A percentile compares a stretch with the other conserved stretches of the same genome.
phyloP scores from a whole-genome alignment of 108 stramenopile genomes.

The Poteriospumella lacustris region DNA sequence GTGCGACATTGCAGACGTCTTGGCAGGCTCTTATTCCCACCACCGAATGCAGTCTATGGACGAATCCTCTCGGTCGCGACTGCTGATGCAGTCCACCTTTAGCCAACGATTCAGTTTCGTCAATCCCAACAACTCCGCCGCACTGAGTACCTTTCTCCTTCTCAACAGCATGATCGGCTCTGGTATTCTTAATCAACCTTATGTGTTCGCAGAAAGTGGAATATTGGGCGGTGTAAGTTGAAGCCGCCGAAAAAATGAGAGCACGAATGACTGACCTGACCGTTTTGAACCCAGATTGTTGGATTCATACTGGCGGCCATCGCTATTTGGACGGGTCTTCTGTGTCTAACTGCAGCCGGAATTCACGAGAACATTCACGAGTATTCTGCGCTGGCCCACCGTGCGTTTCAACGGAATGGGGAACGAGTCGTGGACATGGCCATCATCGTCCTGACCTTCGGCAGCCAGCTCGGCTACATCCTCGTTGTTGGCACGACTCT shows the following conservation, averaged over 20 bases:
- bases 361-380: neutral
- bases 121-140: constrained; percentile 20
- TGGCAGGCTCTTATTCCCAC: too few species aligned
- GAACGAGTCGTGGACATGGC: constrained; percentile 14
- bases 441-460: constrained; percentile 34
- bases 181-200: constrained; percentile 37
- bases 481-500: constrained; percentile 32
- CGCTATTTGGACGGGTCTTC: constrained; percentile 33
- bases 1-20: too few species aligned
- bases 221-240: constrained; percentile 25
- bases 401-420: constrained; percentile 19
- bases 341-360: constrained; percentile 13
- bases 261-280: too few species aligned
- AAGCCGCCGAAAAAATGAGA: too few species aligned
- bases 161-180: constrained; percentile 41
- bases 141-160: constrained; percentile 31
- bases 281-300: too few species aligned
- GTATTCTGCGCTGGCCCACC: constrained; percentile 30
- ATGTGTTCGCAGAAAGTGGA: constrained; percentile 35
- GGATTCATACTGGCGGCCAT: too few species aligned
- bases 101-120: too few species aligned
- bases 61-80: too few species aligned
- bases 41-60: too few species aligned
- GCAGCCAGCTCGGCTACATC: constrained; percentile 32
- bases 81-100: too few species aligned